Evolutionary conservation across 2,329 filamentous ascomycete species (phyloP).

Genomic region (Pseudopyricularia cyperi): DNA sequence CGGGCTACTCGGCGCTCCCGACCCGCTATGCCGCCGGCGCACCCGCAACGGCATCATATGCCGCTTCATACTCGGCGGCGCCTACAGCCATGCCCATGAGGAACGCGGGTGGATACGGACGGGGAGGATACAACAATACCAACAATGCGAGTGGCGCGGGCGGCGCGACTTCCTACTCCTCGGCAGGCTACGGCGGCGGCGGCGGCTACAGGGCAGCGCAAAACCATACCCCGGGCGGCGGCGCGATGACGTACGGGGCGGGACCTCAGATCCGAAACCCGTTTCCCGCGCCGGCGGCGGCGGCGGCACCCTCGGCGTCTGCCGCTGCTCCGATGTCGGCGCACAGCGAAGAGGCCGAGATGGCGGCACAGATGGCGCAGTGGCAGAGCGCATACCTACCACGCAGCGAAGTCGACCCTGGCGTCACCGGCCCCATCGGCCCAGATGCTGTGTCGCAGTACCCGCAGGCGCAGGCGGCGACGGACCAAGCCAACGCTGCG

Average conservation of each 20-base stretch:
- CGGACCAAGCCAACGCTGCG: conserved; percentile 12
- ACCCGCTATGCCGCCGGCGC: conserved; percentile 33
- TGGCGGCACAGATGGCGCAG: conserved; percentile 83
- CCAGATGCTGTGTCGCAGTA: conserved; percentile 10
- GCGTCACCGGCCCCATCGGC: conserved; percentile 12
- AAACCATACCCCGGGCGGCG: conserved; percentile 16
- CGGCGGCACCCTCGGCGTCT: conserved; percentile 12
- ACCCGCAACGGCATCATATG: conserved; percentile 11
- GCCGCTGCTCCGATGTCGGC: conserved; percentile 22
- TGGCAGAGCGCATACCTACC: conserved; percentile 84
- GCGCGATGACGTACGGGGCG: conserved; percentile 30
- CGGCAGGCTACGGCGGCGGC: too few relatives aligned
- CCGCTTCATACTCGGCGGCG: conserved; percentile 13
- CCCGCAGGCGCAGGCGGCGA: conserved; percentile 7
- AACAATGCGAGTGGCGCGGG: conserved; percentile 14
- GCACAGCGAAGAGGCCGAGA: conserved; percentile 52
- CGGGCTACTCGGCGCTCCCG: conserved; percentile 19
- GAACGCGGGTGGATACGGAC: conserved; percentile 9
- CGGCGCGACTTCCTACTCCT: conserved; percentile 16
- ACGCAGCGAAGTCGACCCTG: conserved; percentile 21
- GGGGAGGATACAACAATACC: conserved; percentile 4
- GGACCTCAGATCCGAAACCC: conserved; percentile 66
- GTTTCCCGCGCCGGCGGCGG: conserved; percentile 51
- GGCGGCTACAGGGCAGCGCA: conserved; percentile 15
- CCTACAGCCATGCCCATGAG: conserved; percentile 21